phyloP scores from a whole-genome alignment of 805 yeast genomes.

The Candida nitratophila region DNA sequence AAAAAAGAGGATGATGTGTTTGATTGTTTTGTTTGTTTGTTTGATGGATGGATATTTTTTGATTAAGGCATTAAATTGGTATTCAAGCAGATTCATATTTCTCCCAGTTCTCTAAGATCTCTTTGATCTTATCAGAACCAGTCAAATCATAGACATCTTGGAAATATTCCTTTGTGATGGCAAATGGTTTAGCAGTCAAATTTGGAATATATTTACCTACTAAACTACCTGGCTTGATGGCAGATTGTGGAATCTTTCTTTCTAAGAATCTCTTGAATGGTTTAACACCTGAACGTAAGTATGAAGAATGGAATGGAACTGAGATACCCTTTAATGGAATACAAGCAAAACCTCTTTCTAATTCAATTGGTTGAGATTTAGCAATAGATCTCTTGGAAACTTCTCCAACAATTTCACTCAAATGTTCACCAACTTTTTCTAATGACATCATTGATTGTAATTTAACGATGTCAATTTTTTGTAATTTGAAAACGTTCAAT shows the following conservation, averaged over 20 bases:
- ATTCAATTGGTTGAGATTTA: constrained; percentile 93
- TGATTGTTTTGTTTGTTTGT: too few relatives aligned
- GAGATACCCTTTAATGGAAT: constrained; percentile 97
- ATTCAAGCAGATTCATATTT: constrained; percentile 50
- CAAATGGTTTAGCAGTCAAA: constrained; percentile 96
- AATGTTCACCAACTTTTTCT: constrained; percentile 84
- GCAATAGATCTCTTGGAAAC: constrained; percentile 73
- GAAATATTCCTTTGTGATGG: constrained; percentile 93
- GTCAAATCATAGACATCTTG: constrained; percentile 93
- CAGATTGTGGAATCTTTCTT: constrained; percentile 91
- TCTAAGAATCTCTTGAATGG: constrained; percentile 97
- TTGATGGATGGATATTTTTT: too few relatives aligned
- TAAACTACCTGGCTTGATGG: constrained; percentile 90
- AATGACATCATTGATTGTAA: constrained; percentile 74
- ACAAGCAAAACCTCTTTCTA: constrained; percentile 97
- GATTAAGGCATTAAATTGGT: neutral
- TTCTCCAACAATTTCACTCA: constrained; percentile 82
- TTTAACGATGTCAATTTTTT: constrained; percentile 89
- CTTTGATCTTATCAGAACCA: constrained; percentile 83
- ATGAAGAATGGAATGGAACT: constrained; percentile 99
- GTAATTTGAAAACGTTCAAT: constrained; percentile 84
- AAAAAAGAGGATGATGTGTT: too few relatives aligned
- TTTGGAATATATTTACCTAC: constrained; percentile 96
- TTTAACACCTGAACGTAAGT: constrained; percentile 95
- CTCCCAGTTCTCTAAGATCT: constrained; percentile 94